These are phyloP conservation scores for Malassezia slooffiae DNA, from an alignment of 1,284 basidiomycete species.

Conservation along the genomic window DNA sequence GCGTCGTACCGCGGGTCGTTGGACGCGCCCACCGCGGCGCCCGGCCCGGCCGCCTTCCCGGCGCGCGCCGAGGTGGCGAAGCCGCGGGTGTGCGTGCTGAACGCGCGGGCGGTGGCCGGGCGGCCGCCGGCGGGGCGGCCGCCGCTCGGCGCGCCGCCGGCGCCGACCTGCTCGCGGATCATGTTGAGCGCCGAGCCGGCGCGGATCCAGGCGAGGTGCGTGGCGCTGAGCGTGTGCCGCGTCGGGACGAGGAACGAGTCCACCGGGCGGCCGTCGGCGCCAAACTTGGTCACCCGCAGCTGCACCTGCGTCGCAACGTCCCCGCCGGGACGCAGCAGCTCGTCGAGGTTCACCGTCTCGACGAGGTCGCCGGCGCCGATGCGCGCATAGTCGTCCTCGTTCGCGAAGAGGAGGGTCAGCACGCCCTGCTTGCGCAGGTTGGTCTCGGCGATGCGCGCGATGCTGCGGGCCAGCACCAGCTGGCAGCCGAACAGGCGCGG, in stretches of 20 bases:
- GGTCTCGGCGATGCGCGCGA: slow-evolving; percentile 61
- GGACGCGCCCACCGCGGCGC: slow-evolving; percentile 22
- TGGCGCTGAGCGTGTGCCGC: slow-evolving; percentile 33
- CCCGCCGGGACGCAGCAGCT: slow-evolving; percentile 31
- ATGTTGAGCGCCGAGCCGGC: slow-evolving; percentile 43
- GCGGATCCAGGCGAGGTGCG: slow-evolving; percentile 44
- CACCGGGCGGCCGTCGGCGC: slow-evolving; percentile 25
- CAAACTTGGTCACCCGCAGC: slow-evolving; percentile 40
- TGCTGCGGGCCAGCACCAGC: slow-evolving; percentile 49
- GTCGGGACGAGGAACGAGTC: slow-evolving; percentile 39
- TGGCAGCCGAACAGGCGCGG: slow-evolving; percentile 76
- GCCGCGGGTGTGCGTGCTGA: slow-evolving; percentile 17
- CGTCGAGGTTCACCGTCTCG: slow-evolving; percentile 39
- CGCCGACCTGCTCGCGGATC: slow-evolving; percentile 32
- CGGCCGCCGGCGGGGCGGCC: slow-evolving; percentile 5
- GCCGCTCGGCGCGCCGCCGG: not conserved
- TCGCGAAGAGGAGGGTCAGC: slow-evolving; percentile 41
- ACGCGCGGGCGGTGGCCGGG: slow-evolving; percentile 14
- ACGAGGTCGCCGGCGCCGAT: slow-evolving; percentile 38
- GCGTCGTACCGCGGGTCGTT: slow-evolving; percentile 42
- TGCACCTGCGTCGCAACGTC: slow-evolving; percentile 33
- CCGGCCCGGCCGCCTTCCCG: slow-evolving; percentile 18
- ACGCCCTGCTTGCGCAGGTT: slow-evolving; percentile 49
- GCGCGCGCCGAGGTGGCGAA: slow-evolving; percentile 25
- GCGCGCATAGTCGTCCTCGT: slow-evolving; percentile 39